Base-by-base conservation (phyloP, 139 green algal species). In the Auxenochlorella protothecoides region DNA sequence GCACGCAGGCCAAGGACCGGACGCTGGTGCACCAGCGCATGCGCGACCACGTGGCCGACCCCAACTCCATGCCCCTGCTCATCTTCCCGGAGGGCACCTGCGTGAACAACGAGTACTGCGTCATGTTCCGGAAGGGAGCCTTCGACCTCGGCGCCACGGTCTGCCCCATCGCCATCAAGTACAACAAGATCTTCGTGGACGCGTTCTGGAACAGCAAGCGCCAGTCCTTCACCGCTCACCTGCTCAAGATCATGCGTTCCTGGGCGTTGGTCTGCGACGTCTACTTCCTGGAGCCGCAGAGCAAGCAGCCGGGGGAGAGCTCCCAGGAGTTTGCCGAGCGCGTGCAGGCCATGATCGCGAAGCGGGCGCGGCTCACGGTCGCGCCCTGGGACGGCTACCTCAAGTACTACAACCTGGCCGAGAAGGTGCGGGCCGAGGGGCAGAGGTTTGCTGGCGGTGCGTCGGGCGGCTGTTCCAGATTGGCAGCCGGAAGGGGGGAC, bases 181-280 rank as follows among this genome's bases (percentile, higher is more conserved):
- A 99, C 89, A 98, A 99, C 89, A 98, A 97, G 76, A 96, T 97
- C 9, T 99, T 99, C 76, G 95, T 98, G 57, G 95, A 99, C 65
- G 94, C 94, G 8, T 99, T 98, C 75, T 98, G 94, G 94, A 98
- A 98, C 82, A 89, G 78, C 73, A 85, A 84, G 70, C 70, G 80
- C 4, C 86, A 97, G 84, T 93, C 92, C n/a, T 97, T 98, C 84
- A 91, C 89, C 13, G 79, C 81, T 51, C 92, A 98, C 76, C 78
- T 98, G 68, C 79, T 92, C 52, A 89, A 89, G 68, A 82, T 98
- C 66, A 96, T 98, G 93, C 92, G 84, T 55, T 92, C 81, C 60
- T 98, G 93, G 93, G 93, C 92, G 55, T 83, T 98, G 51, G 93
- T 98, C 60, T 91, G 84, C 61, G 93, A 98, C 78, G 91, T 97